These are phyloP conservation scores for Bauhinia variegata DNA, from an alignment of 306 rosid genomes.

Conservation along the genomic window DNA sequence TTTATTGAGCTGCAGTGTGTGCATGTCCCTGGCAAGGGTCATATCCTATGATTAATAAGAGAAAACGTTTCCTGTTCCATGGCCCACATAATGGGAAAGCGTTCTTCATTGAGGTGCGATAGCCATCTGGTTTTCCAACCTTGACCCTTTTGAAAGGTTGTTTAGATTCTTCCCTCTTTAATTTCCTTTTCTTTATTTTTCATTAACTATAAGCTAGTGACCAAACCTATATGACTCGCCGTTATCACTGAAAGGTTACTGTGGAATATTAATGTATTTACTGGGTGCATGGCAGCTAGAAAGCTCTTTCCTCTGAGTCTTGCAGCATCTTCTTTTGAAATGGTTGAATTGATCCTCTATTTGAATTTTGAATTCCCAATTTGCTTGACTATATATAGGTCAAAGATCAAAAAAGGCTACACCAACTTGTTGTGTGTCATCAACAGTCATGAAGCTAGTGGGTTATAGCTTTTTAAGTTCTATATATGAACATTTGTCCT, in stretches of 20 bases:
- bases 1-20: slow-evolving; percentile 6
- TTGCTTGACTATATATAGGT: slow-evolving; percentile 19
- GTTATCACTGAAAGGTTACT: slow-evolving; percentile 22
- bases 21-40: slow-evolving; percentile 22
- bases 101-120: slow-evolving; percentile 32
- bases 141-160: slow-evolving; percentile 24
- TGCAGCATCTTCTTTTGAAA: slow-evolving; percentile 15
- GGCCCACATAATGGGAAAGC: slow-evolving; percentile 28
- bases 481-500: slow-evolving; percentile 23
- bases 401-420: slow-evolving; percentile 16
- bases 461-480: neutral
- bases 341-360: neutral
- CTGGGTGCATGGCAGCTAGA: slow-evolving; percentile 37
- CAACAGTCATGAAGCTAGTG: neutral
- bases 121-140: slow-evolving; percentile 32
- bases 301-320: neutral
- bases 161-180: slow-evolving; percentile 30
- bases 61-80: slow-evolving; percentile 29
- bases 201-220: slow-evolving; percentile 16
- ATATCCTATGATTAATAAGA: slow-evolving; percentile 32
- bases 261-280: slow-evolving; percentile 29
- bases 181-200: slow-evolving; percentile 11
- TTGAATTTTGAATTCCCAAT: neutral
- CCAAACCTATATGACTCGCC: slow-evolving; percentile 27
- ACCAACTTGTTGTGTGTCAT: neutral